Conservation (phyloP, 2,329 filamentous ascomycete genomes). For the Apiospora sp. region DNA sequence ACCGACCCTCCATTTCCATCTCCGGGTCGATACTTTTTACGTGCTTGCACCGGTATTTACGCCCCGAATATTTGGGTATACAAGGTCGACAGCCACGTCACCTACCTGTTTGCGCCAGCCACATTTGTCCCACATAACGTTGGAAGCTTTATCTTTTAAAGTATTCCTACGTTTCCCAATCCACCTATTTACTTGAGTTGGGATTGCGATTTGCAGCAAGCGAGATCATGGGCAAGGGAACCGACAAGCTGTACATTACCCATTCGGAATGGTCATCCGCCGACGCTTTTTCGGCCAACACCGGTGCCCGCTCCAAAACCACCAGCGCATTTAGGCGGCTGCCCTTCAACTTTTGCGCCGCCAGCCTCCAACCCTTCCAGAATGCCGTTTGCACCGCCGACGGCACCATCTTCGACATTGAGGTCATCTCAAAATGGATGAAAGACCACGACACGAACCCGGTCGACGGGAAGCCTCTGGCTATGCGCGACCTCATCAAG, state of each 20-base stretch:
- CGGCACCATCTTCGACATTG: conserved; percentile 93
- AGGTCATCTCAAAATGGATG: conserved; percentile 93
- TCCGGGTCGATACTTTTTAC: background rate
- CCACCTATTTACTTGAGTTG: background rate
- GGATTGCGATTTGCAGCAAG: conserved; percentile 17
- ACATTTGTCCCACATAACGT: background rate
- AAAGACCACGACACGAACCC: conserved; percentile 94
- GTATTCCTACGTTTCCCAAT: background rate
- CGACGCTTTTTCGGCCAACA: conserved; percentile 86
- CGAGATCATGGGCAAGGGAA: conserved; percentile 57
- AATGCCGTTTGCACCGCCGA: conserved; percentile 90
- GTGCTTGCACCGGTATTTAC: background rate
- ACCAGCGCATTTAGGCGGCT: conserved; percentile 80
- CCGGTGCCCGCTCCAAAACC: conserved; percentile 65
- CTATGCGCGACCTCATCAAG: conserved; percentile 84
- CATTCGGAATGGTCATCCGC: conserved; percentile 97
- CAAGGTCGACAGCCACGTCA: background rate
- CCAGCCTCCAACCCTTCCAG: conserved; percentile 92
- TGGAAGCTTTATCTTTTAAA: background rate
- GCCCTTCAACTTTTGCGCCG: conserved; percentile 97
- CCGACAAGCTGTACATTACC: conserved; percentile 77
- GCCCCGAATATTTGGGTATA: background rate
- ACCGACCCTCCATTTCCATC: background rate
- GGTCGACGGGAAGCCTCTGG: conserved; percentile 80
- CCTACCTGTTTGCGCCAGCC: background rate